A percentile compares a stretch with the other conserved stretches of the same genome.
These are phyloP conservation scores for Hygrophoropsis aurantiaca DNA, from an alignment of 768 basidiomycete genomes.

Conservation along the genomic window DNA sequence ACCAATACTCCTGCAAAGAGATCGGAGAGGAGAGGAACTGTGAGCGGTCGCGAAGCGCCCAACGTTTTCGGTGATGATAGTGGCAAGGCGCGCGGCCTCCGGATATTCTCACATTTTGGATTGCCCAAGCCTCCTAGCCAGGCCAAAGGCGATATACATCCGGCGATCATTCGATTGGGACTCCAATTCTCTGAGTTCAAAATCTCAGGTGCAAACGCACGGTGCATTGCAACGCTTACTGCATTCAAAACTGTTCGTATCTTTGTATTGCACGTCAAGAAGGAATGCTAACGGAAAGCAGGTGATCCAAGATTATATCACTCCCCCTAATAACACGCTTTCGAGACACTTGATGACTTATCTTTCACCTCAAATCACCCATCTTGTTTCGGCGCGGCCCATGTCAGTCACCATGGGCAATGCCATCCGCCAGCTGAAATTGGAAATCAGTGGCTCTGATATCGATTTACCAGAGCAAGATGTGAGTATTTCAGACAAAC, in stretches of 20 bases:
- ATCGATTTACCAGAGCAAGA: conserved; percentile 95
- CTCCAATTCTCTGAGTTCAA: conserved; percentile 90
- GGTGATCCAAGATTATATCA: conserved; percentile 90
- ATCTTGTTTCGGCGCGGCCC: conserved; percentile 83
- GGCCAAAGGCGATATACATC: conserved; percentile 87
- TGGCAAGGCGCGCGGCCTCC: conserved; percentile 53
- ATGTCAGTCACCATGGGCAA: conserved; percentile 96
- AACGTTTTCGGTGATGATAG: conserved; percentile 19
- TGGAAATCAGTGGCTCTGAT: conserved; percentile 90
- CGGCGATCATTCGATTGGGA: conserved; percentile 81
- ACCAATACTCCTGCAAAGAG: conserved; percentile 17
- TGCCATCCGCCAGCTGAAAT: conserved; percentile 89
- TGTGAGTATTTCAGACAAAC: conserved; percentile 43
- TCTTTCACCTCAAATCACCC: conserved; percentile 89
- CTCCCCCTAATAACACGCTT: conserved; percentile 82
- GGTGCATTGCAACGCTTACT: conserved; percentile 88
- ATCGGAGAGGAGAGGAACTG: conserved; percentile 1
- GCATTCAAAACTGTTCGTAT: conserved; percentile 85
- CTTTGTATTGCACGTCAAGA: neutral
- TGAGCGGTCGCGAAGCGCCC: conserved; percentile 24
- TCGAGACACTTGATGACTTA: conserved; percentile 90
- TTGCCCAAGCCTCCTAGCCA: conserved; percentile 54
- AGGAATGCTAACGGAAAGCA: conserved; percentile 30
- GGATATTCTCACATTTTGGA: conserved; percentile 87
- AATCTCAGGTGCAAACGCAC: conserved; percentile 92